Evolutionary conservation across 2,329 filamentous ascomycete genomes (phyloP).

Genomic region (Fusarium poae): DNA sequence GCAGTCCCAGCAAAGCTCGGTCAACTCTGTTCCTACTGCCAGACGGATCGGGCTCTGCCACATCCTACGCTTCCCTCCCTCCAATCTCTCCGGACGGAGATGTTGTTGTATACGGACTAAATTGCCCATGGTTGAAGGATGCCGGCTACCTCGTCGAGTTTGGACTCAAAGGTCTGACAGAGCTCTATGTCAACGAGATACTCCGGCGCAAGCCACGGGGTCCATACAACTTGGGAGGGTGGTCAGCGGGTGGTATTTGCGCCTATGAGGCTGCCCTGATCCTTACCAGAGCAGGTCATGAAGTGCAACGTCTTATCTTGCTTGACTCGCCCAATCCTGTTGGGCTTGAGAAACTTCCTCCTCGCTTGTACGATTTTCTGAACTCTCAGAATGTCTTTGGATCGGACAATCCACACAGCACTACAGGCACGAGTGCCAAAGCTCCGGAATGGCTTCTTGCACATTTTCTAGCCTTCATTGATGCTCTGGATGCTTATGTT

Average conservation of each 20-base stretch:
- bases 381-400: slow-evolving; percentile 75
- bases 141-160: slow-evolving; percentile 66
- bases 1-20: slow-evolving; percentile 19
- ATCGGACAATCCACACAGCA: neutral
- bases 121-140: slow-evolving; percentile 74
- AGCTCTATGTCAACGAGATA: slow-evolving; percentile 70
- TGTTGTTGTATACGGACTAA: slow-evolving; percentile 66
- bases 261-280: slow-evolving; percentile 76
- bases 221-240: slow-evolving; percentile 77
- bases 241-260: slow-evolving; percentile 82
- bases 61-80: slow-evolving; percentile 51
- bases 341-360: slow-evolving; percentile 75
- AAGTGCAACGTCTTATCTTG: slow-evolving; percentile 71
- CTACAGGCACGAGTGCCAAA: slow-evolving; percentile 67
- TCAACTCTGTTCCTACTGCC: slow-evolving; percentile 47
- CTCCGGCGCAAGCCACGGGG: slow-evolving; percentile 77
- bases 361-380: slow-evolving; percentile 76
- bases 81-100: slow-evolving; percentile 55
- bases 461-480: slow-evolving; percentile 78
- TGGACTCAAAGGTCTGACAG: slow-evolving; percentile 36
- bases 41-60: slow-evolving; percentile 50
- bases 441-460: slow-evolving; percentile 80
- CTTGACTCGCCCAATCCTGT: slow-evolving; percentile 76
- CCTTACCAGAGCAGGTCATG: slow-evolving; percentile 68
- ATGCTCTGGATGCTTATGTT: slow-evolving; percentile 76